Evolutionary conservation across 768 basidiomycete genomes (phyloP), one percentile per base, ranked within the genome.

Genomic region (Tylopilus cervinicoccineus): DNA sequence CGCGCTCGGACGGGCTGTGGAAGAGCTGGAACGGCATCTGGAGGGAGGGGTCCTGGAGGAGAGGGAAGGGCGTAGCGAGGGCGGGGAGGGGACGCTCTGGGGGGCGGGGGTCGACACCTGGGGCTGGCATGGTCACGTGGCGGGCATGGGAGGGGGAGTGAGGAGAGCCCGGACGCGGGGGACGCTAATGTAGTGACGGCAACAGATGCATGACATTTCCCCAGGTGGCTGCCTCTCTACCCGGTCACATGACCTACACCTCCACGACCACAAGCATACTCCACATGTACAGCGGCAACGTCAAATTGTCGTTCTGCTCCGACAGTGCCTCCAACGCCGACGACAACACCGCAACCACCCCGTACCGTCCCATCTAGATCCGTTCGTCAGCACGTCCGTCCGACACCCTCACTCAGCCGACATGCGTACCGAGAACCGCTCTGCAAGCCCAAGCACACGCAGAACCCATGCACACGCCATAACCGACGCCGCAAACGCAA

Each of bases 251-350:
- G 61, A 64, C 46, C 51, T 59, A 62, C 50, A 53, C 54, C 46
- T 71, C 74, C 7, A 76, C 72, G 42, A 93, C 68, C 27, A 84
- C 83, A 28, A 93, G 72, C 70, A 92, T 74, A 62, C 88, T 87
- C 93, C 93, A 99, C 74, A 94, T 84, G 66, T 87, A 98, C 68
- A 98, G 70, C n/a, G 96, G 95, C 53, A 99, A 73, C 34, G 90
- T 92, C 56, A 99, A 75, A 69, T 99, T 99, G 70, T 99, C 96
- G 69, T 98, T 98, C 70, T 99, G 96, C 62, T 86, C 86, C 17
- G 91, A 92, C 48, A 93, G 68, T 14, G 93, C 96, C 70, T 99
- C 96, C 55, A 98, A 75, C 36, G 90, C 65, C 3, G 83, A 82
- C 5, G 88, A 76, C 34, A 88, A 62, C n/a, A 69, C 66, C 24